Evolutionary conservation across 306 rosid genomes (phyloP), one percentile per base, ranked within the genome.

Genomic region (Cucurbita pepo): DNA sequence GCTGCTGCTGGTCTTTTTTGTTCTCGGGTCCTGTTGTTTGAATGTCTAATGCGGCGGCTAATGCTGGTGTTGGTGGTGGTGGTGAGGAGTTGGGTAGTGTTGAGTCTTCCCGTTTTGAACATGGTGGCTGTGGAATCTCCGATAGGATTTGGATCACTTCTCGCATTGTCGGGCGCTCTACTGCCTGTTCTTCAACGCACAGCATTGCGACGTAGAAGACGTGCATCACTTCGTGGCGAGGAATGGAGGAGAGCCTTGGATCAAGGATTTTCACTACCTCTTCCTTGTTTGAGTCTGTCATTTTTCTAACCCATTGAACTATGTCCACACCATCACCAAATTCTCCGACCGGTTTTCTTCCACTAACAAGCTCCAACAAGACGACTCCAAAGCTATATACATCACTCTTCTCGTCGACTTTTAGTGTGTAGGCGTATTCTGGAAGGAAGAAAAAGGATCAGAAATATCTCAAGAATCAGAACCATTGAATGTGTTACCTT

Each of bases 131-230:
- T 51, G 95, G 97, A 62, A 90, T 83, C 90, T 90, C 97, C 1
- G 97, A 88, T 18, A 93, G 87, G 56, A 93, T 93, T 82, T 93
- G 97, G 79, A 93, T 95, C 38, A 93, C 97, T 80, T 93, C 97
- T 0, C 98, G 82, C 98, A 93, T 93, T 4, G 98, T 90, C 37
- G 97, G 98, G 16, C 97, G 85, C 82, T 93, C 97, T 12, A 90
- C 96, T 5, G 97, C 98, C 21, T 90, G 98, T 80, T 93, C 98
- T 75, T 93, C 98, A 15, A 90, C 98, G 45, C 97, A 93, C 2
- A 93, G 85, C 90, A 93, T 83, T 48, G 98, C 98, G 4, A 93
- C 96, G 67, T 93, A 88, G 83, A 92, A 92, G 4, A 90, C 89
- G 75, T 90, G 98, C 90, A 86, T 88, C 66, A 90, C 93, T 76